Evolutionary conservation across 1,284 basidiomycete genomes (phyloP).

Genomic region (Peniophora sp.): DNA sequence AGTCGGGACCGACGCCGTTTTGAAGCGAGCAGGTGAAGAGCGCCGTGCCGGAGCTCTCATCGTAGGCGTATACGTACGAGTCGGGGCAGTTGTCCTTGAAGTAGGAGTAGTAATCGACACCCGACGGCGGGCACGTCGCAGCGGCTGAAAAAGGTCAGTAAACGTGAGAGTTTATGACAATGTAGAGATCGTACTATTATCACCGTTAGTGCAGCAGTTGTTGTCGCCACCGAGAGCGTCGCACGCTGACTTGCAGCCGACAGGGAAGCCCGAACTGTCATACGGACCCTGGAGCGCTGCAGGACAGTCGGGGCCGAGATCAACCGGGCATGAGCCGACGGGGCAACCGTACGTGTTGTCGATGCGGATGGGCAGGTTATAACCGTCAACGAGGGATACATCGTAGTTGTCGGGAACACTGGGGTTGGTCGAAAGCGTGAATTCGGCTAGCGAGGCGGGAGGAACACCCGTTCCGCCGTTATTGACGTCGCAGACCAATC

Average conservation of each 20-base stretch:
- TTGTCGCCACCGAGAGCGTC: conserved; percentile 9
- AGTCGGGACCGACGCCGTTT: conserved; percentile 8
- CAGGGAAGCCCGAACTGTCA: conserved; percentile 21
- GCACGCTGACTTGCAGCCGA: conserved; percentile 25
- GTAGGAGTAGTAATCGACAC: conserved; percentile 17
- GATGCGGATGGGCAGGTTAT: conserved; percentile 27
- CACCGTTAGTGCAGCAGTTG: conserved; percentile 19
- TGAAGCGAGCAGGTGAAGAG: conserved; percentile 13
- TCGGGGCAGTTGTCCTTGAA: conserved; percentile 18
- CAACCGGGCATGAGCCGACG: conserved; percentile 21
- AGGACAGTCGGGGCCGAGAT: conserved; percentile 22
- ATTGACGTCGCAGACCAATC: conserved; percentile 31
- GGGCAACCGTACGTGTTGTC: conserved; percentile 21
- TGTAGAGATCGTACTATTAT: conserved; percentile 9
- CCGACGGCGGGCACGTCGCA: conserved; percentile 12
- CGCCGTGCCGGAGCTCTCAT: conserved; percentile 18
- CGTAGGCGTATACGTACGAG: conserved; percentile 21
- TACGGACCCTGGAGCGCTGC: conserved; percentile 16
- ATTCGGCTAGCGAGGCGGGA: conserved; percentile 37
- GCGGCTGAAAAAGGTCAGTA: conserved; percentile 4
- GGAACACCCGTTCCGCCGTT: conserved; percentile 38
- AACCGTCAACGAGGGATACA: conserved; percentile 25
- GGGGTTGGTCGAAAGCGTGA: conserved; percentile 25
- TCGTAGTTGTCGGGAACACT: conserved; percentile 32
- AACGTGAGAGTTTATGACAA: background rate